Evolutionary conservation across 2,329 filamentous ascomycete species (phyloP).

Genomic region (Aspergillus sp.): DNA sequence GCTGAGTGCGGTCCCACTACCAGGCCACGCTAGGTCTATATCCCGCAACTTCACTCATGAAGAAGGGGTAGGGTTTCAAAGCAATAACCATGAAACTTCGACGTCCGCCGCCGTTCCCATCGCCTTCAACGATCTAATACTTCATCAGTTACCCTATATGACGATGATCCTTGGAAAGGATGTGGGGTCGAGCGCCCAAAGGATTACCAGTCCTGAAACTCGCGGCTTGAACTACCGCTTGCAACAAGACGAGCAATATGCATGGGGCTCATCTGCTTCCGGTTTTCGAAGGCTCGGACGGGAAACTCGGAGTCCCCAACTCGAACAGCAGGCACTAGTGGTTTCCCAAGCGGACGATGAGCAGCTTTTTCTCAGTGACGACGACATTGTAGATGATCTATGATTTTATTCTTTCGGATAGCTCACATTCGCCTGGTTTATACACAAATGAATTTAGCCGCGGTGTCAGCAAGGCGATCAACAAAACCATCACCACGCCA

Average conservation of each 20-base stretch:
- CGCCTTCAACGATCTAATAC: slow-evolving; percentile 48
- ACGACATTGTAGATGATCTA: slow-evolving; percentile 73
- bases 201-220: slow-evolving; percentile 55
- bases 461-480: background rate
- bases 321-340: background rate
- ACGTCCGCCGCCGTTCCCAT: slow-evolving; percentile 29
- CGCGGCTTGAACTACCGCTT: background rate
- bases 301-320: background rate
- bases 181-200: slow-evolving; percentile 58
- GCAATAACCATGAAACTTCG: slow-evolving; percentile 2
- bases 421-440: background rate
- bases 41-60: background rate
- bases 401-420: background rate
- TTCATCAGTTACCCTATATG: slow-evolving; percentile 87
- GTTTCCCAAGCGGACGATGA: slow-evolving; percentile 36
- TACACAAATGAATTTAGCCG: background rate
- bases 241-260: background rate
- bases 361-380: slow-evolving; percentile 69
- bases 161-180: slow-evolving; percentile 56
- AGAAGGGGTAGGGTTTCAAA: background rate
- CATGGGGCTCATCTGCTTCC: background rate
- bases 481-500: background rate
- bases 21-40: background rate
- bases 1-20: slow-evolving; percentile 26
- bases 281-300: background rate